Evolutionary conservation across 371 early-diverging fungal genomes (phyloP).

Genomic region (Lichtheimia ornata): DNA sequence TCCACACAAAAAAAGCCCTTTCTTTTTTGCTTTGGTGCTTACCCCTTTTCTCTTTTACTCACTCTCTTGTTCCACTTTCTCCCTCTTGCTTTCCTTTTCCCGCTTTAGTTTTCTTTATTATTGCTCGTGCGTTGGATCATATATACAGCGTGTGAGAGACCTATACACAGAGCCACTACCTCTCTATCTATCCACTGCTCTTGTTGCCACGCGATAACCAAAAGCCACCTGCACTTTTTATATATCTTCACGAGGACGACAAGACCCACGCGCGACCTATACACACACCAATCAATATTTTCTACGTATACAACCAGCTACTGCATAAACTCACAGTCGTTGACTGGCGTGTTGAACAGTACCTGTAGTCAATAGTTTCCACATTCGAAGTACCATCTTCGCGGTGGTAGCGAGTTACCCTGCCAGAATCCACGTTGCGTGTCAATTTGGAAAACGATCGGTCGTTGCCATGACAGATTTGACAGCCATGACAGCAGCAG

Average conservation of each 20-base stretch:
- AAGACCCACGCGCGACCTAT: background rate
- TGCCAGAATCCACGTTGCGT: slow-evolving; percentile 2
- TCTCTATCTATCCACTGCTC: background rate
- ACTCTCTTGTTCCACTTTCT: background rate
- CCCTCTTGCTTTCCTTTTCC: background rate
- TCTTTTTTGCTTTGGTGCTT: background rate
- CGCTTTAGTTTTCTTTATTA: background rate
- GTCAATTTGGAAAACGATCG: background rate
- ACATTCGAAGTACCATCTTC: background rate
- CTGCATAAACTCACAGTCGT: background rate
- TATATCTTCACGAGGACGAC: background rate
- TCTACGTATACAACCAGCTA: background rate
- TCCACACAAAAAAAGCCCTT: background rate
- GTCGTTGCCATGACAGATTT: background rate
- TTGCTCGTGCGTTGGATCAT: background rate
- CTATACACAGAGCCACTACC: background rate
- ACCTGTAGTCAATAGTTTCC: no score
- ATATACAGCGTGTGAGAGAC: background rate
- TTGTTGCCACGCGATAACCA: background rate
- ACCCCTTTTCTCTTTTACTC: background rate
- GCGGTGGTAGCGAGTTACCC: slow-evolving; percentile 14
- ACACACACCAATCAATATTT: background rate
- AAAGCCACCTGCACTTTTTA: background rate
- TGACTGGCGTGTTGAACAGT: no score
- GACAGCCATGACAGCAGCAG: slow-evolving; percentile 1